Conservation (phyloP, 192 early-diverging fungal genomes). For the Linnemannia schmuckeri region DNA sequence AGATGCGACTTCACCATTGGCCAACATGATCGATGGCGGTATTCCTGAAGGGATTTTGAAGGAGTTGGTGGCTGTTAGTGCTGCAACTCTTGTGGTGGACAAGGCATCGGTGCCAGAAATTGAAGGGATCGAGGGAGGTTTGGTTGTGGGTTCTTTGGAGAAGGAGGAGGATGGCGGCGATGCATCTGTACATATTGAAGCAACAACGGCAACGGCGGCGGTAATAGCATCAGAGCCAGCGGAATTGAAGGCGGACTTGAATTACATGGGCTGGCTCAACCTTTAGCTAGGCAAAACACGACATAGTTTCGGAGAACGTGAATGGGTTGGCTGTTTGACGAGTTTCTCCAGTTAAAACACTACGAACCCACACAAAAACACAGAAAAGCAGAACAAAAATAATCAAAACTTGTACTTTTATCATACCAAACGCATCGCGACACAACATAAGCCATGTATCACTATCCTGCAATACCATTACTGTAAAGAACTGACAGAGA, state of each 20-base stretch:
- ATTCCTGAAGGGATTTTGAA: neutral
- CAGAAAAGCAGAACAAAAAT: no score
- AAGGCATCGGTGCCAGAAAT: neutral
- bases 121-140: neutral
- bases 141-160: neutral
- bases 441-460: neutral
- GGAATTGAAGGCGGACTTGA: neutral
- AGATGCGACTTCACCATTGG: no score
- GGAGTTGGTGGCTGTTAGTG: neutral
- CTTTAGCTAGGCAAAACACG: neutral
- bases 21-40: no score
- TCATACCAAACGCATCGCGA: neutral
- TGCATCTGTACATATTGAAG: neutral
- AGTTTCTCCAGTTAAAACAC: no score
- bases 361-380: no score
- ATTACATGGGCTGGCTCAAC: constrained; percentile 4
- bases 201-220: neutral
- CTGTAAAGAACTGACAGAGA: neutral
- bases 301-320: no score
- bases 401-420: no score
- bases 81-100: neutral
- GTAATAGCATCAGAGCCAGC: neutral
- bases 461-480: neutral
- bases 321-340: no score
- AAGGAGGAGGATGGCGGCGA: neutral